Percentiles rank a stretch among this genome's conserved stretches.
Evolutionary conservation across 768 basidiomycete genomes (phyloP).

Genomic region (Tricholomella constricta): DNA sequence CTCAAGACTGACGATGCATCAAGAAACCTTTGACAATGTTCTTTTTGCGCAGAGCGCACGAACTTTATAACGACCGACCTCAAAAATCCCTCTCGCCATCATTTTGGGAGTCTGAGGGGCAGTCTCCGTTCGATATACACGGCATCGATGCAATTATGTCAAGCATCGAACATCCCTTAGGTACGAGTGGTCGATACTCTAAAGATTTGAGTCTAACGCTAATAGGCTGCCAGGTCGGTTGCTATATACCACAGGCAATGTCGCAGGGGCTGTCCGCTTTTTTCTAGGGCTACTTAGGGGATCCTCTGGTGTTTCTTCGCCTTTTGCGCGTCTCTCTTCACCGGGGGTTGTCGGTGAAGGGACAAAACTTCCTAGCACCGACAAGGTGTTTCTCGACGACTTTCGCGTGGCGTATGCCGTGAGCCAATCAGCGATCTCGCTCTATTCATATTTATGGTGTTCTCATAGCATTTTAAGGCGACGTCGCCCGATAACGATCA

Average conservation of each 20-base stretch:
- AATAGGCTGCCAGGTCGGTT: conserved; percentile 60
- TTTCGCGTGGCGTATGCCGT: conserved; percentile 87
- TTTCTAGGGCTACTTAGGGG: conserved; percentile 75
- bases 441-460: background rate
- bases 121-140: conserved; percentile 34
- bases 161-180: conserved; percentile 80
- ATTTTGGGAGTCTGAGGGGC: conserved; percentile 76
- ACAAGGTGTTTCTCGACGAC: conserved; percentile 82
- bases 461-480: conserved; percentile 68
- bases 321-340: conserved; percentile 2
- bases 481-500: conserved; percentile 49
- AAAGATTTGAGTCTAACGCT: background rate
- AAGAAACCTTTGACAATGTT: conserved; percentile 88
- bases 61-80: conserved; percentile 53
- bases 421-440: conserved; percentile 20
- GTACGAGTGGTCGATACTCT: conserved; percentile 35
- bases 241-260: conserved; percentile 88
- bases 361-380: conserved; percentile 41
- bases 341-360: conserved; percentile 19
- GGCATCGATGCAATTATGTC: conserved; percentile 67
- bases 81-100: conserved; percentile 71
- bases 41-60: conserved; percentile 72
- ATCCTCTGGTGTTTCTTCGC: conserved; percentile 12
- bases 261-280: conserved; percentile 70
- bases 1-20: conserved; percentile 1